A percentile compares a stretch with the other conserved stretches of the same genome.
phyloP scores from a whole-genome alignment of 495 filamentous ascomycete genomes.

The Aspergillus incahuasiensis region DNA sequence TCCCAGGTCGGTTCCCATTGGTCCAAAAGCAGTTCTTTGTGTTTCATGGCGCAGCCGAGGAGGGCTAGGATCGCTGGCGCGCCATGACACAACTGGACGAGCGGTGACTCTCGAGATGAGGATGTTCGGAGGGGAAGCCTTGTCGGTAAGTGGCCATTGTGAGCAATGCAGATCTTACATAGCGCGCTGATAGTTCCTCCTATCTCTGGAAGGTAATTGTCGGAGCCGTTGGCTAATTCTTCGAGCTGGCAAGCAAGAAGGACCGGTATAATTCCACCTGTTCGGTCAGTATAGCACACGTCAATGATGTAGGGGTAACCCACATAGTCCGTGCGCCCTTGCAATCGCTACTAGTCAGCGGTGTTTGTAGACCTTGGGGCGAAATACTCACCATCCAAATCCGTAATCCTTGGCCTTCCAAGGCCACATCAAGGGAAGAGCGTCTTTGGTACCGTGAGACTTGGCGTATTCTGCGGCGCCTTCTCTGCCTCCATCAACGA shows the following conservation, averaged over 20 bases:
- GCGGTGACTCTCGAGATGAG: conserved; percentile 19
- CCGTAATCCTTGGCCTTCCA: conserved; percentile 40
- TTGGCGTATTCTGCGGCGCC: conserved; percentile 27
- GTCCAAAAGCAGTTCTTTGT: conserved; percentile 18
- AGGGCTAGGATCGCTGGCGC: conserved; percentile 39
- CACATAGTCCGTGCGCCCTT: conserved; percentile 33
- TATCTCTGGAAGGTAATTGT: conserved; percentile 30
- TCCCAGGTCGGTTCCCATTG: conserved; percentile 43
- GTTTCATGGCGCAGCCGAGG: conserved; percentile 30
- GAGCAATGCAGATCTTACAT: conserved; percentile 30
- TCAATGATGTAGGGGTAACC: conserved; percentile 8
- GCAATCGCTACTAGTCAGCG: not conserved
- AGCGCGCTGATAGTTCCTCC: conserved; percentile 38
- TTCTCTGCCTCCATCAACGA: conserved; percentile 33
- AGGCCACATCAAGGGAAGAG: conserved; percentile 44
- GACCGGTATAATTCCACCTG: conserved; percentile 41
- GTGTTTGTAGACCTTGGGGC: not conserved
- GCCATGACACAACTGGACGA: conserved; percentile 47
- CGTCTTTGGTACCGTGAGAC: conserved; percentile 27
- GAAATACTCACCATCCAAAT: conserved; percentile 36
- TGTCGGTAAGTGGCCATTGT: conserved; percentile 41
- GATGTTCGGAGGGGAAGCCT: conserved; percentile 17
- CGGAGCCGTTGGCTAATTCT: conserved; percentile 19
- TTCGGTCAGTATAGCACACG: not conserved
- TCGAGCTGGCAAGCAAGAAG: conserved; percentile 33